Evolutionary conservation across 768 basidiomycete species (phyloP).

Genomic region (Tulasnella sp.): DNA sequence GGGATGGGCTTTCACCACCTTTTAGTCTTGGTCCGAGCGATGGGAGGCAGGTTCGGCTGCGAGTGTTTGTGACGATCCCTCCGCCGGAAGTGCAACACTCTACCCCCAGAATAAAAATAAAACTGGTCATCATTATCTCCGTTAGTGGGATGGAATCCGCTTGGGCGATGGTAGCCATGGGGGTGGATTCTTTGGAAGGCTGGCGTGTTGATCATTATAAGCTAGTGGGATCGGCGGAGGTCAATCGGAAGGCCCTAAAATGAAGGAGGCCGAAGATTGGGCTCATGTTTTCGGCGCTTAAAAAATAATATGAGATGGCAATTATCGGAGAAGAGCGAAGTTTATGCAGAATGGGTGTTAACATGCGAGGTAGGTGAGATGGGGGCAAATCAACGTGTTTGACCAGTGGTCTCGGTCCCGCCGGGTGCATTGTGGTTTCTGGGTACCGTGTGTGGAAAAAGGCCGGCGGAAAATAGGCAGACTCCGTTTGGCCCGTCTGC

Average conservation of each 20-base stretch:
- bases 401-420: neutral
- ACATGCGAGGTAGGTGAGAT: neutral
- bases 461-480: conserved; percentile 9
- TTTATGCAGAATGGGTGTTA: neutral
- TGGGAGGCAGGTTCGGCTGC: neutral
- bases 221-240: conserved; percentile 6
- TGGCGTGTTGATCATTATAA: neutral
- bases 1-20: neutral
- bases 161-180: neutral
- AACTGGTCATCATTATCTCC: neutral
- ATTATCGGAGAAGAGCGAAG: neutral
- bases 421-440: neutral
- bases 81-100: conserved; percentile 1
- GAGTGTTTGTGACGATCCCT: neutral
- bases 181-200: neutral
- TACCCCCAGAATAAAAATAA: neutral
- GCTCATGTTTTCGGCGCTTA: neutral
- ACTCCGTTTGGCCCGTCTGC: neutral
- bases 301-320: neutral
- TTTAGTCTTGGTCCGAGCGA: conserved; percentile 4
- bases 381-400: neutral
- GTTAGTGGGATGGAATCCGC: neutral
- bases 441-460: neutral
- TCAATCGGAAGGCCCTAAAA: neutral
- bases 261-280: neutral